Base-by-base conservation (phyloP, 257 asterid species). In the Catharanthus roseus region DNA sequence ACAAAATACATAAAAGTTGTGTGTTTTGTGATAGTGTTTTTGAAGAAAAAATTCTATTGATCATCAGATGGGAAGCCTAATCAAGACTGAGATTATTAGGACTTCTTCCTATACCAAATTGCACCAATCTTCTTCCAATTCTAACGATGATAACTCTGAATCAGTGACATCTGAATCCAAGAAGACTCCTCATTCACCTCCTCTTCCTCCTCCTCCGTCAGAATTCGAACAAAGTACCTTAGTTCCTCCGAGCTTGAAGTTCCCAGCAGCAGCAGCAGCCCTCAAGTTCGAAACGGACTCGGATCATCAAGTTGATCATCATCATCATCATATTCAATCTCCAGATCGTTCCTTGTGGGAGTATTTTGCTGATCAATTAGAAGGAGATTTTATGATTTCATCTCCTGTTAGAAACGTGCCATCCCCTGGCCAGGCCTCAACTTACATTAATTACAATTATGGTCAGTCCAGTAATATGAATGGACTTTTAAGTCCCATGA, bases 301-400 rank as follows among this genome's bases (percentile, higher is more conserved):
- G 4, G 89, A 80, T 2, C n/a, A n/a, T n/a, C n/a, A n/a, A n/a
- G n/a, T n/a, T n/a, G n/a, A 47, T 61, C 41, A 38, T 38, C 8
- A 38, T n/a, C n/a, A 38, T 38, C 5, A 38, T 38, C 80, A 80
- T 38, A 73, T 77, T 65, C 92, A 83, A 3, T 87, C 93, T 47
- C 90, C 96, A 1, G 97, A 90, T 19, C 83, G 81, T 13, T 84
- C 89, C 15, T 31, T 84, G 10, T 87, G 88, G 97, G 96, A 90
- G 23, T 81, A 85, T 56, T 84, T 90, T 36, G 72, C 92, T 0
- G 97, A 90, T 56, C 88, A 85, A 13, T 62, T 82, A 1, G 96
- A 88, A 19, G 83, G 78, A 1, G 97, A 90, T 42, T 89, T 86
- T 85, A 90, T 90, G 97, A 77, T 88, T 41, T 88, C 85, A n/a